A percentile compares a stretch with the other conserved stretches of the same genome.
phyloP scores from a whole-genome alignment of 371 early-diverging fungal species.

The Funneliformis caledonium region DNA sequence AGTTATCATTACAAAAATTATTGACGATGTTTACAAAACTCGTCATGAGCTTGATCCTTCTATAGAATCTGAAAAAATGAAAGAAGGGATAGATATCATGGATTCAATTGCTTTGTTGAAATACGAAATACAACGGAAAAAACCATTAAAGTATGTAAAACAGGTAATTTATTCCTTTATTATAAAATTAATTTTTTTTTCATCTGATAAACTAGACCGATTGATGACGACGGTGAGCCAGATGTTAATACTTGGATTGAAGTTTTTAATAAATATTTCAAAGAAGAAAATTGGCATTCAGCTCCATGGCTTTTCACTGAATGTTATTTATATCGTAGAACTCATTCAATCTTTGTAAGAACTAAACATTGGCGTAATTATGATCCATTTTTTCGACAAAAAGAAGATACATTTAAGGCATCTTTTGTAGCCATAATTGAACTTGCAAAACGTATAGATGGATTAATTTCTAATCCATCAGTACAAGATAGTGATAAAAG shows the following conservation, averaged over 20 bases:
- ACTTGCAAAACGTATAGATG: constrained; percentile 54
- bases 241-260: constrained; percentile 73
- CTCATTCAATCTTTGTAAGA: constrained; percentile 63
- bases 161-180: neutral
- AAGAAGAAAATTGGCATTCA: constrained; percentile 64
- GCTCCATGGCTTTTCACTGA: constrained; percentile 83
- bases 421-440: constrained; percentile 67
- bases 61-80: constrained; percentile 43
- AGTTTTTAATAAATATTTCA: constrained; percentile 57
- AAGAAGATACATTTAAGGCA: constrained; percentile 69
- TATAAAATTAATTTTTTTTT: neutral
- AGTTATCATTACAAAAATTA: constrained; percentile 78
- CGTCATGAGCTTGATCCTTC: constrained; percentile 44
- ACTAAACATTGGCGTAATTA: constrained; percentile 67
- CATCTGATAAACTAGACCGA: constrained; percentile 47
- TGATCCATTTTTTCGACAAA: constrained; percentile 78
- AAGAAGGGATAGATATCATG: constrained; percentile 70
- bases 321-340: constrained; percentile 83
- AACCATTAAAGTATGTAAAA: constrained; percentile 56
- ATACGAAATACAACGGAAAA: constrained; percentile 71
- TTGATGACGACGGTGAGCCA: constrained; percentile 57
- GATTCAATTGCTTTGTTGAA: constrained; percentile 63
- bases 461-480: constrained; percentile 43
- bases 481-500: constrained; percentile 50
- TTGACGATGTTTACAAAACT: constrained; percentile 63